These are phyloP conservation scores for Nephelium lappaceum DNA, from an alignment of 345 rosid species.

Conservation along the genomic window DNA sequence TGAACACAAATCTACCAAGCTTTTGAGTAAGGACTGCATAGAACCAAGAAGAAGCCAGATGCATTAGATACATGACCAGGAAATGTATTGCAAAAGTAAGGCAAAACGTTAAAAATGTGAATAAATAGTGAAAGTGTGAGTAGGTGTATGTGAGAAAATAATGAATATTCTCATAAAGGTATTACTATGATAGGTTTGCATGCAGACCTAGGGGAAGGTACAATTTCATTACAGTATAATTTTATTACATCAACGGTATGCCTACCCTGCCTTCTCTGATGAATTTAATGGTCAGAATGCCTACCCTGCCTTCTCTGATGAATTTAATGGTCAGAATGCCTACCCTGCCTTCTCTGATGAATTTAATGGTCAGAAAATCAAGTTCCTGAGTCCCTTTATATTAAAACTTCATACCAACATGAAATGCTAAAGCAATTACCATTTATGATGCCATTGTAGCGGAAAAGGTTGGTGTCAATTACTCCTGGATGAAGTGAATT, in stretches of 20 bases:
- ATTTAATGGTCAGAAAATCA: too few species aligned
- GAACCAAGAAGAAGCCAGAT: conserved; percentile 13
- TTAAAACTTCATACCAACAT: neutral
- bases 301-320: too few species aligned
- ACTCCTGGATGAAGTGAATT: conserved; percentile 84
- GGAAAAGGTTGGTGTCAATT: conserved; percentile 61
- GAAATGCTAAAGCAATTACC: conserved; percentile 31
- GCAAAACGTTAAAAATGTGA: neutral
- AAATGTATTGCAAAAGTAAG: neutral
- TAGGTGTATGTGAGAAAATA: neutral
- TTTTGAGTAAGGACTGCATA: conserved; percentile 36
- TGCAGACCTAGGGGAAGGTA: neutral
- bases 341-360: too few species aligned
- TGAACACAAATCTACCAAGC: conserved; percentile 40
- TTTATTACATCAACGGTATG: too few species aligned
- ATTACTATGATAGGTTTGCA: neutral
- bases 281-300: too few species aligned
- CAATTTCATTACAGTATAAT: neutral
- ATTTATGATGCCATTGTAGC: conserved; percentile 42
- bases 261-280: too few species aligned
- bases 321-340: too few species aligned
- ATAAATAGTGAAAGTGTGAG: neutral
- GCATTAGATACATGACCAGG: neutral
- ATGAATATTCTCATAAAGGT: too few species aligned
- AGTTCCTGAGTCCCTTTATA: neutral